Evolutionary conservation across 2,329 filamentous ascomycete species (phyloP).

Genomic region (Sporothrix dimorphospora): DNA sequence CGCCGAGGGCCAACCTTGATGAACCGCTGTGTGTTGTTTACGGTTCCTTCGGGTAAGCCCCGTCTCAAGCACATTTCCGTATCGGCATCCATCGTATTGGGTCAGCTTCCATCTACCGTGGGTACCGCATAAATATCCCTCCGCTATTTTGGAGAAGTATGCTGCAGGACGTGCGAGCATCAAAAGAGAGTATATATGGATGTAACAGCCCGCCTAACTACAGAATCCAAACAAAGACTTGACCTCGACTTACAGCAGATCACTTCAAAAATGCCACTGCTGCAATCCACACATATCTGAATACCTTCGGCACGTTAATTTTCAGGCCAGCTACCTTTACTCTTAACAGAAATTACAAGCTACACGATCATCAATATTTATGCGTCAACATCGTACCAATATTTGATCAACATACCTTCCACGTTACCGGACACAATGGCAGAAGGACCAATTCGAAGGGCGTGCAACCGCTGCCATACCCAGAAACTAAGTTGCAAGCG

Average conservation of each 20-base stretch:
- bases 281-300: not conserved
- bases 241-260: not conserved
- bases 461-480: constrained; percentile 52
- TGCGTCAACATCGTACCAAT: not conserved
- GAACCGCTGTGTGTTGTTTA: not conserved
- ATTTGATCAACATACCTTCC: not conserved
- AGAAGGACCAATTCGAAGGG: constrained; percentile 42
- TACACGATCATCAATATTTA: not conserved
- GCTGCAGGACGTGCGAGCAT: not conserved
- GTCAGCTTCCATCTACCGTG: not conserved
- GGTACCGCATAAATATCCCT: not conserved
- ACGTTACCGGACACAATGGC: constrained; percentile 21
- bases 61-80: not conserved
- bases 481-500: constrained; percentile 54
- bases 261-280: not conserved
- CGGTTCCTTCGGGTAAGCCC: constrained; percentile 17
- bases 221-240: not conserved
- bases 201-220: not conserved
- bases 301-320: not conserved
- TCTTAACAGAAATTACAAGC: no score
- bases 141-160: not conserved
- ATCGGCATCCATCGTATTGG: not conserved
- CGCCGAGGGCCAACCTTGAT: not conserved
- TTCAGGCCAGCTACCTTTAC: not conserved
- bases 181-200: constrained; percentile 25